These are phyloP conservation scores for Phytopythium litorale DNA, from an alignment of 352 stramenopile genomes.

Conservation along the genomic window DNA sequence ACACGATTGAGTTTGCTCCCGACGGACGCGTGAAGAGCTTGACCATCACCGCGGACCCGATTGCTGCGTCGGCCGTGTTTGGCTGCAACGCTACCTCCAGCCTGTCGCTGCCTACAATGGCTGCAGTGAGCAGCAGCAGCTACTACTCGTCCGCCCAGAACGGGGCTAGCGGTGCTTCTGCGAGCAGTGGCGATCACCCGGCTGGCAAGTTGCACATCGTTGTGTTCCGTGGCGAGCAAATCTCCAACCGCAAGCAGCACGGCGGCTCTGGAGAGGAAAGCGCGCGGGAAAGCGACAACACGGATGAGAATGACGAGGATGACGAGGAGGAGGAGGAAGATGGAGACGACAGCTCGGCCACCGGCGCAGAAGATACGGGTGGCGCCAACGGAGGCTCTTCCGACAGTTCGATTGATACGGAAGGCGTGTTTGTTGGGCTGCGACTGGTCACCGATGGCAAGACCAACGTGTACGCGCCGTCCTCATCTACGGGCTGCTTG, in stretches of 20 bases:
- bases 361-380: slow-evolving; percentile 5
- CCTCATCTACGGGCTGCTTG: slow-evolving; percentile 69
- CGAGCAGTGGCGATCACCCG: slow-evolving; percentile 63
- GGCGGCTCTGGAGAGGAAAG: slow-evolving; percentile 14
- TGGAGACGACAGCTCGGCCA: slow-evolving; percentile 15
- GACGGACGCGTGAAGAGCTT: slow-evolving; percentile 85
- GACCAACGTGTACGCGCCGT: slow-evolving; percentile 85
- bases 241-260: slow-evolving; percentile 37
- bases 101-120: slow-evolving; percentile 72
- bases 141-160: slow-evolving; percentile 76
- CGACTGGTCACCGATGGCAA: slow-evolving; percentile 80
- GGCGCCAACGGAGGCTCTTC: not conserved
- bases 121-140: slow-evolving; percentile 69
- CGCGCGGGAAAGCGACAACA: slow-evolving; percentile 4
- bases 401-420: not conserved
- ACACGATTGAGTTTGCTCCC: slow-evolving; percentile 86
- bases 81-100: slow-evolving; percentile 85
- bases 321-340: slow-evolving; percentile 39
- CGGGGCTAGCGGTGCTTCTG: slow-evolving; percentile 36
- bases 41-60: slow-evolving; percentile 79
- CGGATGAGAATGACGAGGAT: slow-evolving; percentile 46
- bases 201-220: slow-evolving; percentile 68
- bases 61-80: slow-evolving; percentile 84
- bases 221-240: slow-evolving; percentile 82
- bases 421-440: slow-evolving; percentile 63